Evolutionary conservation across 2,329 filamentous ascomycete genomes (phyloP).

Genomic region (Colletotrichum spinosum): DNA sequence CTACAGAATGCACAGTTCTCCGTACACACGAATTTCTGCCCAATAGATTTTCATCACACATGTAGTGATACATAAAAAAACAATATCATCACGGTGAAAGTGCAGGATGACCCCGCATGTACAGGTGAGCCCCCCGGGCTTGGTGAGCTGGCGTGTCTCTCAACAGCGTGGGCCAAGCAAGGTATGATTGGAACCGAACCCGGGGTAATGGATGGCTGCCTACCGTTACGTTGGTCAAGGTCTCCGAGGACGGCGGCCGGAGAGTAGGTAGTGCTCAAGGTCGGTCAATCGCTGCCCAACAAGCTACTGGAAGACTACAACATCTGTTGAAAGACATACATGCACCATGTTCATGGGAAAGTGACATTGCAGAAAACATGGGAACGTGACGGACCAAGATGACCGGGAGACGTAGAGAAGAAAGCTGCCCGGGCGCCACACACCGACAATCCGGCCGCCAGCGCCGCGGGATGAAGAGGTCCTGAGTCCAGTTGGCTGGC

Average conservation of each 20-base stretch:
- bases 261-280: not conserved
- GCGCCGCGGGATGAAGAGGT: not conserved
- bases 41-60: not conserved
- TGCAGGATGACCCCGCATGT: conserved; percentile 8
- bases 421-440: not conserved
- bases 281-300: conserved; percentile 31
- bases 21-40: conserved; percentile 2
- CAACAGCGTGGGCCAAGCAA: conserved; percentile 23
- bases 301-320: not conserved
- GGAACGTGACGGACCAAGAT: conserved; percentile 17
- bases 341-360: not conserved
- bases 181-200: not conserved
- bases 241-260: not conserved
- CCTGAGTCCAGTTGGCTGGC: not conserved
- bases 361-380: conserved; percentile 15
- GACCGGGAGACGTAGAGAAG: not conserved
- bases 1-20: not conserved
- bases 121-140: not conserved
- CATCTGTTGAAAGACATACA: not conserved
- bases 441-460: conserved; percentile 33
- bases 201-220: too few relatives aligned
- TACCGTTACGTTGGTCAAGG: not conserved
- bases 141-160: conserved; percentile 29
- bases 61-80: not conserved
- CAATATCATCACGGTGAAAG: too few relatives aligned